Evolutionary conservation across 805 yeast species (phyloP).

Genomic region (Saturnispora serradocipensis): DNA sequence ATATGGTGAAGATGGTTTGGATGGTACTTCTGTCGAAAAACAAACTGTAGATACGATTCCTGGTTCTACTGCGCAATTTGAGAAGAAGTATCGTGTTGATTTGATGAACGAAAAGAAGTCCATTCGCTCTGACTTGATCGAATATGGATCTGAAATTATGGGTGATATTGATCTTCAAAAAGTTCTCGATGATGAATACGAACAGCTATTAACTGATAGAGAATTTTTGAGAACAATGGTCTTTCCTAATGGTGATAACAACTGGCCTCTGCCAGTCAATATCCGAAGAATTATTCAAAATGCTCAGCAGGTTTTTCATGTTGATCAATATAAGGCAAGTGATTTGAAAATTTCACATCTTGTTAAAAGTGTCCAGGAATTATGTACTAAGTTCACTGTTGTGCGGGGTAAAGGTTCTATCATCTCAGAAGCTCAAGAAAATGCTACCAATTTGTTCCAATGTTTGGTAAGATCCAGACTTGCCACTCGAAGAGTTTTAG

Average conservation of each 20-base stretch:
- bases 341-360: slow-evolving; percentile 82
- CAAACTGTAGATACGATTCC: slow-evolving; percentile 94
- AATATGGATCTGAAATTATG: slow-evolving; percentile 81
- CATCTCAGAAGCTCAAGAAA: slow-evolving; percentile 77
- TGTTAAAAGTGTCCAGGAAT: slow-evolving; percentile 57
- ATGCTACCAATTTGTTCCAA: slow-evolving; percentile 85
- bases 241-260: slow-evolving; percentile 87
- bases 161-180: slow-evolving; percentile 84
- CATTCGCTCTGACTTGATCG: slow-evolving; percentile 65
- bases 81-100: slow-evolving; percentile 76
- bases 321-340: slow-evolving; percentile 83
- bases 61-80: slow-evolving; percentile 80
- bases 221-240: slow-evolving; percentile 65
- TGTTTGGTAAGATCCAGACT: slow-evolving; percentile 88
- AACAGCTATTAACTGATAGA: slow-evolving; percentile 72
- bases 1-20: slow-evolving; percentile 98
- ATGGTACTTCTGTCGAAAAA: slow-evolving; percentile 95
- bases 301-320: slow-evolving; percentile 93
- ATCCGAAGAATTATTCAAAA: slow-evolving; percentile 94
- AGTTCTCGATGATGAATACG: slow-evolving; percentile 74
- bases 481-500: slow-evolving; percentile 82
- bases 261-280: slow-evolving; percentile 97
- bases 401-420: slow-evolving; percentile 74
- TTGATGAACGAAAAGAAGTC: slow-evolving; percentile 56
- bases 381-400: slow-evolving; percentile 61